Conservation (phyloP, 805 yeast species). For the Sugiyamaella smithiae region DNA sequence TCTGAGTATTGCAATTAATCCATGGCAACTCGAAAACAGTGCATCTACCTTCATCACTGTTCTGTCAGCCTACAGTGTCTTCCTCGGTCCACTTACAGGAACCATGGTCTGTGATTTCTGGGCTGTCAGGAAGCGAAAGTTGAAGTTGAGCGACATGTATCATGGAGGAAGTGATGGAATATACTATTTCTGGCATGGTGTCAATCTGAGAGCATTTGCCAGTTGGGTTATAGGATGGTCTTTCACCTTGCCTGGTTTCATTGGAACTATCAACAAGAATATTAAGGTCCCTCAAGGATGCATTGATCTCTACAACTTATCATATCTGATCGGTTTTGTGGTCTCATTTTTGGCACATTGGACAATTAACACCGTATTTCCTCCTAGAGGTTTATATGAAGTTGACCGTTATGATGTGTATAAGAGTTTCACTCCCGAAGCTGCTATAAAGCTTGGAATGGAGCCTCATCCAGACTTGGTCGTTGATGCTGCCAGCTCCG, state of each 20-base stretch:
- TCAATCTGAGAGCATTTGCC: constrained; percentile 42
- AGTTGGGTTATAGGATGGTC: constrained; percentile 37
- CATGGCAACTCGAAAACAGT: constrained; percentile 41
- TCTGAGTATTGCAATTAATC: constrained; percentile 47
- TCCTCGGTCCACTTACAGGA: constrained; percentile 41
- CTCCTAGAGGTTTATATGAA: constrained; percentile 28
- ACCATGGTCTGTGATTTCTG: constrained; percentile 40
- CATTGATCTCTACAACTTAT: constrained; percentile 45
- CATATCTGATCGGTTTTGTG: constrained; percentile 23
- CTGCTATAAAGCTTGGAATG: constrained; percentile 35
- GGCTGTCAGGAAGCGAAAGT: constrained; percentile 39
- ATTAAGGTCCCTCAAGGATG: constrained; percentile 65
- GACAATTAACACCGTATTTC: constrained; percentile 27
- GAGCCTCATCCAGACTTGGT: neutral
- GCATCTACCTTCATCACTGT: constrained; percentile 38
- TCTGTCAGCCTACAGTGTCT: constrained; percentile 34
- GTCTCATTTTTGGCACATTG: constrained; percentile 28
- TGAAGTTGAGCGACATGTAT: constrained; percentile 43
- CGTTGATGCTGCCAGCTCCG: neutral
- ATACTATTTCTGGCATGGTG: constrained; percentile 45
- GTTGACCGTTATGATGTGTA: constrained; percentile 40
- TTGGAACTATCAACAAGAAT: constrained; percentile 21
- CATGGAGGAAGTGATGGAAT: constrained; percentile 15
- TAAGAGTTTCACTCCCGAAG: constrained; percentile 39
- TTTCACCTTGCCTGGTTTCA: constrained; percentile 26